These are phyloP conservation scores for Ophiostoma populinum DNA, from an alignment of 2,329 filamentous ascomycete species.

Conservation along the genomic window DNA sequence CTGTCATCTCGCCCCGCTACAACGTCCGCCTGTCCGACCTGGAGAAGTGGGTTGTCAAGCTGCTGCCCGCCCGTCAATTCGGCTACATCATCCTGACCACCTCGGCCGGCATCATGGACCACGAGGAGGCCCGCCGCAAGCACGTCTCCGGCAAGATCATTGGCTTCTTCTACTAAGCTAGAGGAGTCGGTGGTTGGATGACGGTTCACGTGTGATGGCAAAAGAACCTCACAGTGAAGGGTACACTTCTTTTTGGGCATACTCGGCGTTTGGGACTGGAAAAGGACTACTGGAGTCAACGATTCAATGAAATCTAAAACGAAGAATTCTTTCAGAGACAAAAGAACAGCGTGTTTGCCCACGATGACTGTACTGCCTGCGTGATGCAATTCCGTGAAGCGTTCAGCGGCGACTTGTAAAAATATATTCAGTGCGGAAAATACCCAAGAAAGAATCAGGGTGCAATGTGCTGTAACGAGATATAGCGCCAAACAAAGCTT, in stretches of 20 bases:
- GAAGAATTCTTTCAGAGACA: neutral
- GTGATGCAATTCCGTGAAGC: neutral
- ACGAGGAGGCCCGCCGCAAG: slow-evolving; percentile 97
- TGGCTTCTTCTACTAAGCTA: slow-evolving; percentile 88
- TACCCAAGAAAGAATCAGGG: too few species aligned
- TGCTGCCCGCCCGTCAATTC: slow-evolving; percentile 98
- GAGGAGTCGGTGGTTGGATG: neutral
- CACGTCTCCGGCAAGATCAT: slow-evolving; percentile 99
- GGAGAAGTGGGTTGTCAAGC: slow-evolving; percentile 99
- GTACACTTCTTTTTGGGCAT: slow-evolving; percentile 12
- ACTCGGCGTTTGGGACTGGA: slow-evolving; percentile 10
- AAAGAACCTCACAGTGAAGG: too few species aligned
- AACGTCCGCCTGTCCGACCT: slow-evolving; percentile 95
- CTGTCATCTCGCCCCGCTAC: slow-evolving; percentile 98
- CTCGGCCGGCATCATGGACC: slow-evolving; percentile 99
- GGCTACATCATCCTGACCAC: slow-evolving; percentile 98
- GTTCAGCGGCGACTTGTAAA: too few species aligned
- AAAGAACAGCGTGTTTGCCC: slow-evolving; percentile 1
- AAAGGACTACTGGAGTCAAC: neutral
- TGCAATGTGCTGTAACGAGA: too few species aligned
- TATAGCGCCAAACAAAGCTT: too few species aligned
- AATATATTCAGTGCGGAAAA: too few species aligned
- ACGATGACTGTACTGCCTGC: neutral
- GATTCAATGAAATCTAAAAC: slow-evolving; percentile 3
- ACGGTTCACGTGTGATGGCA: too few species aligned